Evolutionary conservation across 2,329 filamentous ascomycete species (phyloP), one percentile per base, ranked within the genome.

Genomic region (Thermothelomyces thermophilus): DNA sequence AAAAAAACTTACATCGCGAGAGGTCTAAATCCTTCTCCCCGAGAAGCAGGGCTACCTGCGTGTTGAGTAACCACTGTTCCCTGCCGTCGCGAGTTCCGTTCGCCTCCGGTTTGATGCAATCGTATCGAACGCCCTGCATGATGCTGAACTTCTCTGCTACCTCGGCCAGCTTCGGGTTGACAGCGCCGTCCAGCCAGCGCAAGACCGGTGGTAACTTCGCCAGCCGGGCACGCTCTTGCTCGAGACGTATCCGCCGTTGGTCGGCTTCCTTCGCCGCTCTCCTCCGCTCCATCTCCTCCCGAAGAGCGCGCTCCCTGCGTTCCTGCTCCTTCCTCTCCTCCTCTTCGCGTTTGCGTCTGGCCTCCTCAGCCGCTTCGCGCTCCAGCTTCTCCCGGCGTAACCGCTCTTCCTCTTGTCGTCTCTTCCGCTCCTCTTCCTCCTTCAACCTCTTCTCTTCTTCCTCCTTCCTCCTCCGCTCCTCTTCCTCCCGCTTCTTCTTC

Each of bases 41-140:
- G 1, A 85, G 68, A 8, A 85, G 71, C 13, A 84, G 66, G 8
- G 82, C 81, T 43, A 77, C 80, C 50, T 84, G 77, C 3, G 76
- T 79, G 58, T 84, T 85, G 43, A 84, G 72, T 48, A 84, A 65
- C 81, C 82, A 85, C 57, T 81, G 79, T 57, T 84, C 81, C 43
- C 80, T 73, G n/a, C 79, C 80, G 41, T 74, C 74, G 1, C 72
- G 58, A 10, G 74, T 76, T 7, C 75, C 74, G 5, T 74, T 77
- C 13, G 73, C 68, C 26, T 72, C 71, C 3, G 73, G 72, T 13
- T 72, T 72, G 50, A 84, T 81, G 3, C 79, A 83, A 62, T 84
- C 81, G 60, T 79, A 83, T 19, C 82, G 76, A 41, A 82, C 77
- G 14, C 81, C 81, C 56, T 79, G 73, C 54, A 83, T 76, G 41